Percentiles rank a stretch among this genome's conserved stretches.
Evolutionary conservation across 78 protist genomes (phyloP).

Genomic region (Dictyostelium intermedium): DNA sequence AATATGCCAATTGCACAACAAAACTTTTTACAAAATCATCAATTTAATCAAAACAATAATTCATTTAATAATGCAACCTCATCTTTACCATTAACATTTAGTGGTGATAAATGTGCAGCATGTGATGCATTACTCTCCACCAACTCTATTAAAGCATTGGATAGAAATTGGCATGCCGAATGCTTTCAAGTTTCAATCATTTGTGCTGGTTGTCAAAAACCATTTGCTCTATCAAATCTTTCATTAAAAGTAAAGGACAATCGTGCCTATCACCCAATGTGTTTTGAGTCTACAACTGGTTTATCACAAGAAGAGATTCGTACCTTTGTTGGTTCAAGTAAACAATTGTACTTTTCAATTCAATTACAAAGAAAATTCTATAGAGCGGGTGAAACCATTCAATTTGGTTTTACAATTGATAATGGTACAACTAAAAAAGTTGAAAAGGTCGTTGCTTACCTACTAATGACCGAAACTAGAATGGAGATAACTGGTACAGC

Average conservation of each 20-base stretch:
- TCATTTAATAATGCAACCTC: not conserved
- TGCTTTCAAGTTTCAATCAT: constrained; percentile 65
- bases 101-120: constrained; percentile 62
- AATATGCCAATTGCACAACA: constrained; percentile 22
- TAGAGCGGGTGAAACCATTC: constrained; percentile 69
- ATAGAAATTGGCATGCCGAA: constrained; percentile 73
- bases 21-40: constrained; percentile 19
- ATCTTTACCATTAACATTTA: constrained; percentile 18
- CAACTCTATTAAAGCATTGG: constrained; percentile 58
- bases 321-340: constrained; percentile 29
- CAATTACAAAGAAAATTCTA: constrained; percentile 72
- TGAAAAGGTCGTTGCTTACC: constrained; percentile 59
- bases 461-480: constrained; percentile 47
- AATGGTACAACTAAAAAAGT: constrained; percentile 59
- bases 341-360: constrained; percentile 49
- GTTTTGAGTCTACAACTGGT: constrained; percentile 65
- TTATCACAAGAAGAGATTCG: constrained; percentile 63
- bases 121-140: constrained; percentile 45
- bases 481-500: constrained; percentile 71
- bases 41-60: not conserved
- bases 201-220: constrained; percentile 78
- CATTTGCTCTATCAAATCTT: constrained; percentile 45
- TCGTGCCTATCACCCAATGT: constrained; percentile 59
- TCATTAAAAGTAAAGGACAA: constrained; percentile 66
- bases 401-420: constrained; percentile 70